Base-by-base conservation (phyloP, 352 stramenopile genomes). In the Globisporangium sylvaticum region DNA sequence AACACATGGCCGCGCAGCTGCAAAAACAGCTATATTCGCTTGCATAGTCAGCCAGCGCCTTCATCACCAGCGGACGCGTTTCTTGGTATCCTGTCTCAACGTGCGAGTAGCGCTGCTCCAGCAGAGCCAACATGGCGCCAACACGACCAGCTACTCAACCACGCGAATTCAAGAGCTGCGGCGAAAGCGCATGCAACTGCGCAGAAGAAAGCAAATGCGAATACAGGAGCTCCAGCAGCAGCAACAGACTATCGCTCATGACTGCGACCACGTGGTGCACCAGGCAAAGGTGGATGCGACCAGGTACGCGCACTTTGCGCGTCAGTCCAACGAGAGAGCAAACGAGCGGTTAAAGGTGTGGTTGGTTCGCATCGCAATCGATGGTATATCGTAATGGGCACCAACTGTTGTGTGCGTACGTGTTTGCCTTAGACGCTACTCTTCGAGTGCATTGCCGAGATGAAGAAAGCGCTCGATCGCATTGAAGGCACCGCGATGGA, bases 361-460 rank as follows among this genome's bases (percentile, higher is more conserved):
- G 24, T 39, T 31, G 10, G 27, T 39, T 31, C 1, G 22, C 14
- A 44, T 6, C 14, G 14, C 37, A 44, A 20, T 5, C 7, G 4
- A 4, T 44, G 10, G 15, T 12, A 3, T 42, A 15, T 42, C 1
- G 14, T 3, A 20, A 20, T n/a, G 12, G 37, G 4, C 7, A 46
- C 0, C 20, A 7, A 20, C 15, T 48, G 42, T 5, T 50, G 18
- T 22, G 5, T 50, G 18, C 1, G 2, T 24, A 3, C 7, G 6
- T 12, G 18, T 22, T 0, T 50, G 31, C 31, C 0, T 8, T 50
- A 83, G 76, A 75, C 64, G 5, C 32, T 83, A 14, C 70, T 81
- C 37, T 77, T 65, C 29, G 76, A 83, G 58, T 81, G 76, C 58
- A 65, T 78, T 32, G 72, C 67, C 48, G 76, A 83, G 65, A 77